Percentiles rank a stretch among this genome's conserved stretches.
These are phyloP conservation scores for Oryza punctata DNA, from an alignment of 176 grass and related monocot genomes.

Conservation along the genomic window DNA sequence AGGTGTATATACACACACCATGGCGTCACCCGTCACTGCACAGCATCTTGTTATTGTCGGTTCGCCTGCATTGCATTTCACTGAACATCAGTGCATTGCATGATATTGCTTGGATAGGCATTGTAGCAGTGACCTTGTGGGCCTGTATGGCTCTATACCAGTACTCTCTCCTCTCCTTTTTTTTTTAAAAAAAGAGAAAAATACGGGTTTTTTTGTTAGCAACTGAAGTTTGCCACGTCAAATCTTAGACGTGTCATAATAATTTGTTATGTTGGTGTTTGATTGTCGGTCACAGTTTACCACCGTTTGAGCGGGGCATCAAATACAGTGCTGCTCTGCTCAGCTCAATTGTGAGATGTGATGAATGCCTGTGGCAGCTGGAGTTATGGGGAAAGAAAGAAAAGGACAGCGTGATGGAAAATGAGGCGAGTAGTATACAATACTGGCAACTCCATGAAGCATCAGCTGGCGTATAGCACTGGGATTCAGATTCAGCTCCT, in stretches of 20 bases:
- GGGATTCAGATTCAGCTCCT: background rate
- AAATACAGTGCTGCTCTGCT: background rate
- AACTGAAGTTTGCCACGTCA: no score
- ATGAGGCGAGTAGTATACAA: background rate
- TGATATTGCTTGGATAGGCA: background rate
- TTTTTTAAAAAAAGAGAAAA: no score
- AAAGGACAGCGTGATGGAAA: background rate
- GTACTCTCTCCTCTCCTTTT: no score
- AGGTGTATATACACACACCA: background rate
- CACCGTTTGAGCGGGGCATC: no score
- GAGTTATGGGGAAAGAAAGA: background rate
- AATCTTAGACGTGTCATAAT: no score
- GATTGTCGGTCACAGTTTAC: no score
- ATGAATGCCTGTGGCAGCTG: background rate
- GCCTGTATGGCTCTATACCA: background rate
- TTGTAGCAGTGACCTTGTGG: background rate
- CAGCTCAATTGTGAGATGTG: background rate
- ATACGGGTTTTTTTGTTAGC: no score
- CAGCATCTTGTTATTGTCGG: background rate
- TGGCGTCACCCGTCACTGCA: background rate
- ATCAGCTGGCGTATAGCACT: background rate
- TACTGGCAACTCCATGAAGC: background rate
- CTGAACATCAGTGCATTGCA: background rate
- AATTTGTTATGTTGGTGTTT: no score
- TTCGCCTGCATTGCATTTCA: background rate